Evolutionary conservation across 2,329 filamentous ascomycete species (phyloP).

Genomic region (Lasiodiplodia citricola): DNA sequence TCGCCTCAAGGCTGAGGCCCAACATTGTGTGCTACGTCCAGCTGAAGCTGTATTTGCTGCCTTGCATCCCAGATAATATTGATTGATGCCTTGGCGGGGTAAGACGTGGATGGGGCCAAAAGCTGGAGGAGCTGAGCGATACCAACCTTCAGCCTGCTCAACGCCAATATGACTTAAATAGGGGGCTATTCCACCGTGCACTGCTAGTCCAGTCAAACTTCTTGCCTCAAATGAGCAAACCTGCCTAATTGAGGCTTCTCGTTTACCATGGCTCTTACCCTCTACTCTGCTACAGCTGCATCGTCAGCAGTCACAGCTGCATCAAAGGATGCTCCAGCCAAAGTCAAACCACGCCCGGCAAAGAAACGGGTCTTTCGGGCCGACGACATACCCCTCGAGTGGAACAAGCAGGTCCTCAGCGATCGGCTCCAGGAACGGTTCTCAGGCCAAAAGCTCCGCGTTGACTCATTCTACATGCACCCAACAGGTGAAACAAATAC

Average conservation of each 20-base stretch:
- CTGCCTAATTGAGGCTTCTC: neutral
- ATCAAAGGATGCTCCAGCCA: neutral
- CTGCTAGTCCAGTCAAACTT: neutral
- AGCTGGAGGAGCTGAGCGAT: neutral
- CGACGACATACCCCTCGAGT: neutral
- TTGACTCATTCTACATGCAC: neutral
- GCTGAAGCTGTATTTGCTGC: neutral
- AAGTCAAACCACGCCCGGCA: neutral
- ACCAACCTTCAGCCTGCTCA: neutral
- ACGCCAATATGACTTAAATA: neutral
- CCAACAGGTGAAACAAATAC: neutral
- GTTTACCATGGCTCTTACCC: neutral
- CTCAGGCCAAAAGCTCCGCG: neutral
- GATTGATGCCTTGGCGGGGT: neutral
- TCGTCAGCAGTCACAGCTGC: neutral
- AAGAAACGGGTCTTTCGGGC: constrained; percentile 4
- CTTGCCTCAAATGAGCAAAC: neutral
- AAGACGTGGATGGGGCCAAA: neutral
- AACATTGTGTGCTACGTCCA: neutral
- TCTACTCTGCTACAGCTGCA: neutral
- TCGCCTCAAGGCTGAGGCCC: neutral
- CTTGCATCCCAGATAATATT: neutral
- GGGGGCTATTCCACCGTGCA: neutral
- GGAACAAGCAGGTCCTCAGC: neutral
- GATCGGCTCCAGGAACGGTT: neutral